phyloP scores from a whole-genome alignment of 352 stramenopile genomes.

The Phytopythium boreale region DNA sequence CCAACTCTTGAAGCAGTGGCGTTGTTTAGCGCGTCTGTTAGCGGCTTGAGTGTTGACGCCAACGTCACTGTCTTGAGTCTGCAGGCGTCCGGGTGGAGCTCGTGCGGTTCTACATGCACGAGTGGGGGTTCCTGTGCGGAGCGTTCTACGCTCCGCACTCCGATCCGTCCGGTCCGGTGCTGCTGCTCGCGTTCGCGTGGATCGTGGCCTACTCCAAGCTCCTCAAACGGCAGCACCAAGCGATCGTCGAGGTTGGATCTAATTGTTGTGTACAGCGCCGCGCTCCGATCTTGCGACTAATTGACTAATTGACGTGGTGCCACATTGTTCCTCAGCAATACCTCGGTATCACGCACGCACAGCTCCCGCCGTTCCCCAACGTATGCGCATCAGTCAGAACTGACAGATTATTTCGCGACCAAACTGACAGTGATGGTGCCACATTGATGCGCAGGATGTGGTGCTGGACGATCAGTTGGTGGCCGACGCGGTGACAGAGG shows the following conservation, averaged over 20 bases:
- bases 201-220: conserved; percentile 44
- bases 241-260: conserved; percentile 36
- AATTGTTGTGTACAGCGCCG: background rate
- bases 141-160: conserved; percentile 29
- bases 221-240: conserved; percentile 38
- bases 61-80: background rate
- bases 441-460: conserved; percentile 18
- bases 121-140: conserved; percentile 59
- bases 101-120: conserved; percentile 54
- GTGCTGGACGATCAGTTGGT: conserved; percentile 12
- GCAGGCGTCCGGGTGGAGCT: conserved; percentile 41
- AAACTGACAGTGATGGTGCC: background rate
- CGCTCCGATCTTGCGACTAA: background rate
- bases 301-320: background rate
- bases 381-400: conserved; percentile 2
- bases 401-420: background rate
- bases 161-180: conserved; percentile 24
- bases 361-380: conserved; percentile 40
- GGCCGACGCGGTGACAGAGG: background rate
- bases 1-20: background rate
- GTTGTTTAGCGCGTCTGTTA: no score
- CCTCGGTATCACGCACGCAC: conserved; percentile 12
- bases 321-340: conserved; percentile 13
- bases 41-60: background rate
- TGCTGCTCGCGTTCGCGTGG: conserved; percentile 57